Base-by-base conservation (phyloP, 1,139 yeast genomes). In the Suhomyces yuchorum region DNA sequence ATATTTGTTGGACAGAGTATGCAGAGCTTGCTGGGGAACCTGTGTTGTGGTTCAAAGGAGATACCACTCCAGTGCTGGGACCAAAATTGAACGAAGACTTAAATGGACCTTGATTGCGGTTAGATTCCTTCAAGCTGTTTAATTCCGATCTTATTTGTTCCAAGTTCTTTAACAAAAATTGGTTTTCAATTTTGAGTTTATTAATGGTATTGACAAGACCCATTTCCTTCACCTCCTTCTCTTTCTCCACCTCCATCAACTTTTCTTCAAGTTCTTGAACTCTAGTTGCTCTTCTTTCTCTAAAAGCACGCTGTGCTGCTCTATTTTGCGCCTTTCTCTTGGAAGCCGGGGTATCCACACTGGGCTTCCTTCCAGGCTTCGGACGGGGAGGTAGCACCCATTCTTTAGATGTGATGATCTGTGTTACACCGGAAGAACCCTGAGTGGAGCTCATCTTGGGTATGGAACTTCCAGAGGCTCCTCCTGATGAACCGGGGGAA, bases 351-450 rank as follows among this genome's bases (percentile, higher is more conserved):
- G 87, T 82, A 54, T 81, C 87, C 3, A 81, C 82, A 51, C 91
- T 80, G 11, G 96, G 96, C 66, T 89, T 89, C 51, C 96, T 72
- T 9, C 96, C 97, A 0, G 96, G 96, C 63, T 88, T 89, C 5
- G 96, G 95, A 50, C 96, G 71, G 9, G 96, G 96, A 2, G 97
- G 97, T 33, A 91, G 73, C 14, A 88, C 92, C 96, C 97, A 91
- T 57, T 85, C 89, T 58, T 82, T 87, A n/a, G 96, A 87, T 1
- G 96, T 85, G 53, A 80, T 80, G 22, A 85, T 82, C 57, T 70
- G 77, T 12, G 74, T 67, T 9, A 43, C 48, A 4, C 50, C 47
- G 3, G 22, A 12, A n/a, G 43, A 32, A 12, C 22, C 15, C 14
- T 19, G 35, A 4, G 39, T 33, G 17, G 33, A 11, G 14, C 32